Evolutionary conservation across 345 rosid genomes (phyloP).

Genomic region (Melaleuca alternifolia): DNA sequence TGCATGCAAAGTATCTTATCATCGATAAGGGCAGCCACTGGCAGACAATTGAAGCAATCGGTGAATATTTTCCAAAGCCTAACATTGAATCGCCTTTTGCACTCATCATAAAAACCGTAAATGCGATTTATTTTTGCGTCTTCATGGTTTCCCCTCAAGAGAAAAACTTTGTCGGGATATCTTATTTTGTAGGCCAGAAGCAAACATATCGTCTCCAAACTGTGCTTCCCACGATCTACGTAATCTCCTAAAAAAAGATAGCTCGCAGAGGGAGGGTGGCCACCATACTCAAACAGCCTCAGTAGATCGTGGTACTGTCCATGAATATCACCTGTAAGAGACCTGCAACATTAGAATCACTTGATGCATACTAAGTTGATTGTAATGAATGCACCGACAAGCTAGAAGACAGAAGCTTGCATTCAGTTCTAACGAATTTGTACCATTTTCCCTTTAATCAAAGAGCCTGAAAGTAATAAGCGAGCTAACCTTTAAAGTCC

Average conservation of each 20-base stretch:
- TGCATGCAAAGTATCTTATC: conserved; percentile 96
- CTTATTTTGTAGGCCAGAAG: conserved; percentile 93
- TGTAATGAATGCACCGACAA: not conserved
- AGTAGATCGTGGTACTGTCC: conserved; percentile 96
- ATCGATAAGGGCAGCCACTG: conserved; percentile 87
- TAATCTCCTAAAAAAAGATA: conserved; percentile 95
- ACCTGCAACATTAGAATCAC: not conserved
- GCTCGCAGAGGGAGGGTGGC: conserved; percentile 85
- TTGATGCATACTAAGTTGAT: not conserved
- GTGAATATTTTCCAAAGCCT: conserved; percentile 92
- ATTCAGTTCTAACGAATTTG: not conserved
- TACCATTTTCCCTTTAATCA: not conserved
- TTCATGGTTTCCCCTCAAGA: conserved; percentile 96
- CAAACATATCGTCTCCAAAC: conserved; percentile 92
- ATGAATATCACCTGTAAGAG: conserved; percentile 73
- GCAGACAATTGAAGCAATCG: conserved; percentile 88
- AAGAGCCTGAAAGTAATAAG: not conserved
- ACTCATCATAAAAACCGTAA: conserved; percentile 97
- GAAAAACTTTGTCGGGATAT: conserved; percentile 57
- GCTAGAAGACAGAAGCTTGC: not conserved
- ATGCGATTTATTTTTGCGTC: conserved; percentile 94
- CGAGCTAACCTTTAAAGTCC: not conserved
- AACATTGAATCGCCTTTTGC: conserved; percentile 92
- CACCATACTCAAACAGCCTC: conserved; percentile 75
- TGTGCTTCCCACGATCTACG: conserved; percentile 96